Evolutionary conservation across 106 monocot genomes (phyloP).

Genomic region (Dendrobium nobile): DNA sequence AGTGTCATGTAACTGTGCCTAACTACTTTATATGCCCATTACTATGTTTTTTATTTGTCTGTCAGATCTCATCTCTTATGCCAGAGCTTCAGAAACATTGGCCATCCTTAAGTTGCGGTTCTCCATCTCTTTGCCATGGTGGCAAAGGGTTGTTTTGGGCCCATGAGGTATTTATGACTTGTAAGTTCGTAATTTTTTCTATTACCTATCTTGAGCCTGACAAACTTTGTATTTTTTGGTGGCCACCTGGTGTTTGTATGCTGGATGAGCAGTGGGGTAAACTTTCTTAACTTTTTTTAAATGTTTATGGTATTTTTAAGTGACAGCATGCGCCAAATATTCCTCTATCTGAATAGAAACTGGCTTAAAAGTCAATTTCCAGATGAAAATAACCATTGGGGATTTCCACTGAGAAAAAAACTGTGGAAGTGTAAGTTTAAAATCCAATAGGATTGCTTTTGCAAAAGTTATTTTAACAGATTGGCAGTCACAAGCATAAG

Average conservation of each 20-base stretch:
- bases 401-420: neutral
- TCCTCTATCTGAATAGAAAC: neutral
- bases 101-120: constrained; percentile 81
- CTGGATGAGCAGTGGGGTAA: constrained; percentile 76
- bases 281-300: constrained; percentile 11
- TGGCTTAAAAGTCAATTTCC: neutral
- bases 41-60: neutral
- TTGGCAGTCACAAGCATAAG: neutral
- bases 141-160: constrained; percentile 89
- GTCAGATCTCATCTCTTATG: constrained; percentile 59
- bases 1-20: neutral
- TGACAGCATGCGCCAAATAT: neutral
- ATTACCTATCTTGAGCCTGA: neutral
- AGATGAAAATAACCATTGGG: neutral
- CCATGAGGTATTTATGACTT: constrained; percentile 66
- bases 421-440: neutral
- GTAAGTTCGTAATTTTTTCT: neutral
- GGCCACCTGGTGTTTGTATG: constrained; percentile 16
- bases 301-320: neutral
- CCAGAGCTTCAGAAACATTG: constrained; percentile 70
- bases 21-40: neutral
- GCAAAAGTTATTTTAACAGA: neutral
- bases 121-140: constrained; percentile 62
- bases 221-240: constrained; percentile 17
- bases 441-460: neutral